Evolutionary conservation across 805 yeast genomes (phyloP).

Genomic region (Komagataella kurtzmanii): DNA sequence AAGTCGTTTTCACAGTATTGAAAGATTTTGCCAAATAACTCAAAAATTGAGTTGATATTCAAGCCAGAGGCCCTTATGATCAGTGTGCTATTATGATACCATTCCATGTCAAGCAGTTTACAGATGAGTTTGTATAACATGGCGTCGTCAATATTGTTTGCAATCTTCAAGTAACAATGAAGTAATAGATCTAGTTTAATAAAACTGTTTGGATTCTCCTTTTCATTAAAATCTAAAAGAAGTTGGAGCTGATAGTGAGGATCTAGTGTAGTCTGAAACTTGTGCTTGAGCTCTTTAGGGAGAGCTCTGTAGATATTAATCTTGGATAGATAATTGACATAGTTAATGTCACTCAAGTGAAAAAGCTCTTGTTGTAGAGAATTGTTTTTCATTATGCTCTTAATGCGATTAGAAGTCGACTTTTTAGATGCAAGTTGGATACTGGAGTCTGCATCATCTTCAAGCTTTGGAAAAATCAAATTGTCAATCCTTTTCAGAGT

Average conservation of each 20-base stretch:
- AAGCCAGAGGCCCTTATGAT: neutral
- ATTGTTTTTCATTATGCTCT: neutral
- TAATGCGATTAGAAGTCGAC: neutral
- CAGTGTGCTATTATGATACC: neutral
- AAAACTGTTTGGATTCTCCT: neutral
- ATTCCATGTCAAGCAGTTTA: neutral
- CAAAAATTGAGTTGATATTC: neutral
- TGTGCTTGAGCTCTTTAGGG: neutral
- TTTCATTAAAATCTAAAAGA: neutral
- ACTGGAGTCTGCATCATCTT: neutral
- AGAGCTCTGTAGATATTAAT: neutral
- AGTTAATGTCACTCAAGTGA: neutral
- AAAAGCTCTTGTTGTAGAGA: neutral
- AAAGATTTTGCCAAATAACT: neutral
- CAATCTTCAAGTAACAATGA: neutral
- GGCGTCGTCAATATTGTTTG: neutral
- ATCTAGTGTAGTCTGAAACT: neutral
- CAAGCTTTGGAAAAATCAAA: neutral
- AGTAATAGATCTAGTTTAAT: neutral
- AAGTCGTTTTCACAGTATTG: neutral
- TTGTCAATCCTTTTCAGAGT: neutral
- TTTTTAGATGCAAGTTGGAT: neutral
- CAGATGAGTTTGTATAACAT: neutral
- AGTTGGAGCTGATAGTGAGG: neutral
- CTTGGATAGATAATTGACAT: neutral